Evolutionary conservation across 352 stramenopile genomes (phyloP).

Genomic region (Phytophthora colocasiae): DNA sequence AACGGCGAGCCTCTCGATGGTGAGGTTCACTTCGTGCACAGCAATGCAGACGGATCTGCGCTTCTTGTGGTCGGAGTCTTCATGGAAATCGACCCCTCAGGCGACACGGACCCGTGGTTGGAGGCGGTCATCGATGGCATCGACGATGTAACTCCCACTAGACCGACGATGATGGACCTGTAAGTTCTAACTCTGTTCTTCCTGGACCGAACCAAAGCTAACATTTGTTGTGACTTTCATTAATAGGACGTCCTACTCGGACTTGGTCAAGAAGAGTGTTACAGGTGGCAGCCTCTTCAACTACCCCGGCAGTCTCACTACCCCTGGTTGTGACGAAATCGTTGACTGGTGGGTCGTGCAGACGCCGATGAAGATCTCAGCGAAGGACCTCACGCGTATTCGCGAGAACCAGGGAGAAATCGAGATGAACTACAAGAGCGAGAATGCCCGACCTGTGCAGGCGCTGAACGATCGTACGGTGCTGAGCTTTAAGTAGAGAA

Average conservation of each 20-base stretch:
- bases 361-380: constrained; percentile 33
- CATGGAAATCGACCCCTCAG: constrained; percentile 21
- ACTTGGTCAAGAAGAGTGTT: constrained; percentile 47
- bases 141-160: constrained; percentile 26
- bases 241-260: constrained; percentile 45
- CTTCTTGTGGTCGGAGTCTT: constrained; percentile 52
- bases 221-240: constrained; percentile 4
- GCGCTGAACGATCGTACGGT: constrained; percentile 33
- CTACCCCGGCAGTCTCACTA: constrained; percentile 48
- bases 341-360: constrained; percentile 49
- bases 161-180: constrained; percentile 18
- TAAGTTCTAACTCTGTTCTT: constrained; percentile 14
- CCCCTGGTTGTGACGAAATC: constrained; percentile 41
- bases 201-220: background rate
- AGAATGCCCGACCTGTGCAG: constrained; percentile 38
- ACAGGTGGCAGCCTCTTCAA: constrained; percentile 35
- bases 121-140: constrained; percentile 39
- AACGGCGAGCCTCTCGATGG: constrained; percentile 43
- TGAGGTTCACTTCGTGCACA: constrained; percentile 63
- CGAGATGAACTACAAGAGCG: constrained; percentile 23
- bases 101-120: constrained; percentile 40
- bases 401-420: constrained; percentile 30
- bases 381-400: constrained; percentile 36
- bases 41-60: constrained; percentile 24
- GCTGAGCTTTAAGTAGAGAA: constrained; percentile 11